Base-by-base conservation (phyloP, 352 stramenopile genomes). In the Globisporangium takayamanum region DNA sequence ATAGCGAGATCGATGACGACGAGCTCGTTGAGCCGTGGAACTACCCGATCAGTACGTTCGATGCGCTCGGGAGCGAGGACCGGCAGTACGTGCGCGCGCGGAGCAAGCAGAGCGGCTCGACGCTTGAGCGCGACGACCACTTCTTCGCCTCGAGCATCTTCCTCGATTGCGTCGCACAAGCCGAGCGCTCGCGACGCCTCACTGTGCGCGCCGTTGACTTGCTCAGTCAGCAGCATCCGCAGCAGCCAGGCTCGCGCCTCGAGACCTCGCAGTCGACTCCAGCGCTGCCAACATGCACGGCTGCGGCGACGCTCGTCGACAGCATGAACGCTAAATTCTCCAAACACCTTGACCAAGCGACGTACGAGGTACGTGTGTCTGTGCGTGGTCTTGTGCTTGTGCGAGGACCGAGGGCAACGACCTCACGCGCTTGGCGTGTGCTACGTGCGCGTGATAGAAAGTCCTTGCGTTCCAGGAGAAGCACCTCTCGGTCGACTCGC, bases 101-200 rank as follows among this genome's bases (percentile, higher is more conserved):
- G 49, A 87, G 76, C 73, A 83, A 84, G 48, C 76, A 87, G 46
- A 72, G 61, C 16, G 68, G 69, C 25, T 73, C 66, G 37, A 76
- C 70, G n/a, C 30, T 87, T 18, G 70, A 86, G 60, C 72, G 77
- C 12, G 77, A 88, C 60, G 77, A 85, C 37, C 68, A 84, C 15
- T 87, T 84, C 70, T 89, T 89, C 25, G 66, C 73, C 3, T 87
- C 78, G 10, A 80, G 63, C 5, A 62, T 81, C 1, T 88, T 88
- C 44, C 58, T 89, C 11, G 78, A 89, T 57, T 86, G 76, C 58
- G 68, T 89, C n/a, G 76, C 75, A 0, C 80, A 88, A 55, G 74
- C 73, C 33, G 80, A 89, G 54, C 69, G 78, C 26, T 89, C 80
- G 54, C 76, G 80, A 16, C 64, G 76, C 4, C 59, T 89, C 25